Conservation (phyloP, 2,329 filamentous ascomycete genomes). For the Curvularia hawaiiensis region DNA sequence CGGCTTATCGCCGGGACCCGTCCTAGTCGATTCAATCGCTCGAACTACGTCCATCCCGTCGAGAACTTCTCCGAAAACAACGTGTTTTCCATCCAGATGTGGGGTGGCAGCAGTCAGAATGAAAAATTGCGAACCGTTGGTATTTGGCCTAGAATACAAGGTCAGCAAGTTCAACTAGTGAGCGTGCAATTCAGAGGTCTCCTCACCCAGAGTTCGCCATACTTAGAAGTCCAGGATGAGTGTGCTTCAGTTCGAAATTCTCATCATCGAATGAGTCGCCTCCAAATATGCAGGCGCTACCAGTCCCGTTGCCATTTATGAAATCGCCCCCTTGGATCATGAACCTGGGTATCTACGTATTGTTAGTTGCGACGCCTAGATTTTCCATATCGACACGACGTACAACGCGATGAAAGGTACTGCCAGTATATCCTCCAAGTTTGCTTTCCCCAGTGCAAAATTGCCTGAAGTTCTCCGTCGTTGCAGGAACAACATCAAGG, state of each 20-base stretch:
- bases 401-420: conserved; percentile 85
- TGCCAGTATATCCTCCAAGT: conserved; percentile 78
- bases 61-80: conserved; percentile 88
- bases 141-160: conserved; percentile 67
- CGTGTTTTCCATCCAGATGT: conserved; percentile 95
- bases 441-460: conserved; percentile 76
- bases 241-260: conserved; percentile 86
- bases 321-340: conserved; percentile 94
- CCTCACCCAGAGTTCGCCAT: conserved; percentile 84
- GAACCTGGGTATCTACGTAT: conserved; percentile 78
- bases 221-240: conserved; percentile 92
- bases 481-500: conserved; percentile 83
- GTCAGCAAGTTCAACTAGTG: not conserved
- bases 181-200: not conserved
- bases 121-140: conserved; percentile 97
- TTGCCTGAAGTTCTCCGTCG: conserved; percentile 77
- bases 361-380: not conserved
- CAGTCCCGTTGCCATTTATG: conserved; percentile 77
- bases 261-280: conserved; percentile 83
- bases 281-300: conserved; percentile 89
- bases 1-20: conserved; percentile 7
- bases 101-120: conserved; percentile 96
- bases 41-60: conserved; percentile 92
- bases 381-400: not conserved
- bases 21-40: conserved; percentile 84